These are phyloP conservation scores for Mycena polygramma DNA, from an alignment of 768 basidiomycete species.

Conservation along the genomic window DNA sequence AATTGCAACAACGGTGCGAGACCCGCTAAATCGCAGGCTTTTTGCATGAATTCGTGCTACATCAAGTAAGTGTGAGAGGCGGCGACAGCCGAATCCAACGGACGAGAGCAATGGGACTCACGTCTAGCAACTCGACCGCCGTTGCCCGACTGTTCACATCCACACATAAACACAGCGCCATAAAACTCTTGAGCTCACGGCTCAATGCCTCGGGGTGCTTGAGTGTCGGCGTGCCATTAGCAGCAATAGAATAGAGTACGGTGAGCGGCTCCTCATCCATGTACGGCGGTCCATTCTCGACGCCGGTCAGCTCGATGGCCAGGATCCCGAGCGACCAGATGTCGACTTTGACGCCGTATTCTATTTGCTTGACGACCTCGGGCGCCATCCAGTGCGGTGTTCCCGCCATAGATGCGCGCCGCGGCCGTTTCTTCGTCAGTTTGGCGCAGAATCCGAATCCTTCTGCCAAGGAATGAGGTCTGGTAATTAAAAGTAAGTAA, in stretches of 20 bases:
- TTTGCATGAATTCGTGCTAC: constrained; percentile 94
- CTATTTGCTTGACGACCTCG: constrained; percentile 96
- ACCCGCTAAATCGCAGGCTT: constrained; percentile 85
- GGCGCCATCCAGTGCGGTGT: constrained; percentile 99
- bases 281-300: constrained; percentile 97
- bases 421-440: constrained; percentile 95
- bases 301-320: constrained; percentile 93
- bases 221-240: constrained; percentile 97
- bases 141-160: constrained; percentile 95
- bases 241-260: constrained; percentile 95
- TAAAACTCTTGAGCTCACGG: constrained; percentile 92
- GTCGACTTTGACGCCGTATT: constrained; percentile 96
- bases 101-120: constrained; percentile 52
- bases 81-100: no score
- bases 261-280: constrained; percentile 95
- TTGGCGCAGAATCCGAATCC: constrained; percentile 98
- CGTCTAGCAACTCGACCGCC: constrained; percentile 86
- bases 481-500: constrained; percentile 34
- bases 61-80: constrained; percentile 33
- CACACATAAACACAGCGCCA: constrained; percentile 97
- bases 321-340: constrained; percentile 98
- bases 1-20: constrained; percentile 89
- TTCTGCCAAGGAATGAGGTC: constrained; percentile 61
- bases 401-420: constrained; percentile 97
- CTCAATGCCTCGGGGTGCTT: constrained; percentile 95